These are phyloP conservation scores for Psilocybe cubensis DNA, from an alignment of 768 basidiomycete genomes.

Conservation along the genomic window DNA sequence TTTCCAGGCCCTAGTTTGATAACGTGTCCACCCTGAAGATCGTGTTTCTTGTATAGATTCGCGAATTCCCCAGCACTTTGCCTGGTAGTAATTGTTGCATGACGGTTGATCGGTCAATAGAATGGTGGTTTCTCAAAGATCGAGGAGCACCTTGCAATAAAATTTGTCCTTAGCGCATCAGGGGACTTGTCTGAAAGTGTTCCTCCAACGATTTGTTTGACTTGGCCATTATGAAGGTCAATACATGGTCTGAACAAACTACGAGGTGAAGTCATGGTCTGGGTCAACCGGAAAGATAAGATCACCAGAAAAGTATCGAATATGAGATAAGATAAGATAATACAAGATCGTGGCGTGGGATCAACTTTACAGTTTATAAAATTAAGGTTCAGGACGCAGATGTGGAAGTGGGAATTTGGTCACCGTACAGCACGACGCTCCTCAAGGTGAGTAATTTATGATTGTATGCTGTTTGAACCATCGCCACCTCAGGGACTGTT, in stretches of 20 bases:
- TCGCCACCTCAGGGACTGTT: constrained; percentile 6
- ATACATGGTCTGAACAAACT: constrained; percentile 91
- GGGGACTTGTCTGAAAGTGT: constrained; percentile 77
- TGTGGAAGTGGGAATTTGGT: constrained; percentile 29
- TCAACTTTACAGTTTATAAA: constrained; percentile 45
- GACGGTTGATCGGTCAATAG: constrained; percentile 11
- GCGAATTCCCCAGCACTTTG: constrained; percentile 83
- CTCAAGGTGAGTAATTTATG: constrained; percentile 43
- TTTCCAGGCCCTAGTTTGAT: constrained; percentile 95
- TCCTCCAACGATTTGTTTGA: constrained; percentile 98
- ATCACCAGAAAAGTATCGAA: constrained; percentile 2
- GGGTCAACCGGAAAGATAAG: constrained; percentile 11
- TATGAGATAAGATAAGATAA: constrained; percentile 34
- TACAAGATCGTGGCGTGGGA: constrained; percentile 32
- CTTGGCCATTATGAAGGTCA: constrained; percentile 93
- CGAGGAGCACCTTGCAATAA: constrained; percentile 74
- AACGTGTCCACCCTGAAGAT: constrained; percentile 87
- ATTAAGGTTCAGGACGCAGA: constrained; percentile 48
- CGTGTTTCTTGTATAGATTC: constrained; percentile 68
- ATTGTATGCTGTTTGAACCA: constrained; percentile 15
- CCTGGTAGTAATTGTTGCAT: constrained; percentile 39
- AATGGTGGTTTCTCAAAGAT: not conserved
- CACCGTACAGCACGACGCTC: constrained; percentile 44
- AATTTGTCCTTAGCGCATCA: constrained; percentile 78
- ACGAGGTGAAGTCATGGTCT: constrained; percentile 36